A percentile compares a stretch with the other conserved stretches of the same genome.
phyloP scores from a whole-genome alignment of 768 basidiomycete genomes.

The Boletus tomentosulus region DNA sequence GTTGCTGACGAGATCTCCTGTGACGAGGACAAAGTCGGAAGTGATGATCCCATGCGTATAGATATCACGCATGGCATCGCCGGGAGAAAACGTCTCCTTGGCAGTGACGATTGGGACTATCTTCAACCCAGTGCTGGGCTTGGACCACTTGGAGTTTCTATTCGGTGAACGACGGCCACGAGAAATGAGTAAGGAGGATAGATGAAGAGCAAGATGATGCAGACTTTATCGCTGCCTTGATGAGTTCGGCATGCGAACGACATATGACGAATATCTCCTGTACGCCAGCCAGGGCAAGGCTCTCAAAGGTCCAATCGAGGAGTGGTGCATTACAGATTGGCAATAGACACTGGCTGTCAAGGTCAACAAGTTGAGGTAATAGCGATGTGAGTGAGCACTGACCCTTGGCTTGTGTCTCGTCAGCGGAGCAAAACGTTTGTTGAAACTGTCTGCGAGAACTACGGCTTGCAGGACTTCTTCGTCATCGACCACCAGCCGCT shows the following conservation, averaged over 20 bases:
- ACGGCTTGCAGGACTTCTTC: conserved; percentile 92
- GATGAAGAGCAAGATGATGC: conserved; percentile 22
- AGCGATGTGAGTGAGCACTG: conserved; percentile 28
- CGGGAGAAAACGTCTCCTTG: conserved; percentile 82
- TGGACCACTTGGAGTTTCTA: conserved; percentile 84
- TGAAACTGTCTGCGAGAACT: conserved; percentile 94
- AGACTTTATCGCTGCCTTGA: conserved; percentile 82
- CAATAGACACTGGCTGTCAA: conserved; percentile 65
- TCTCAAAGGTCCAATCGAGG: conserved; percentile 95
- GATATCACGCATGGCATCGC: conserved; percentile 91
- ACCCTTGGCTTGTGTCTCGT: conserved; percentile 85
- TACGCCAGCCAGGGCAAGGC: conserved; percentile 89
- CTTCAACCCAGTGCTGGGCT: conserved; percentile 71
- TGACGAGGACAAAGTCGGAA: conserved; percentile 86
- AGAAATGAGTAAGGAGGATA: conserved; percentile 9
- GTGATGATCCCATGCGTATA: conserved; percentile 90
- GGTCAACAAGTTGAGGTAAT: conserved; percentile 12
- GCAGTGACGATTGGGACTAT: conserved; percentile 84
- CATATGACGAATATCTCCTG: conserved; percentile 96
- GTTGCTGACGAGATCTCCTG: conserved; percentile 91
- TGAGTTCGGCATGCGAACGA: conserved; percentile 82
- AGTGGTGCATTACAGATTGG: conserved; percentile 93
- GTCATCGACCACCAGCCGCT: conserved; percentile 63
- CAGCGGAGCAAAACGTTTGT: conserved; percentile 88
- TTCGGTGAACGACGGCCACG: neutral